Evolutionary conservation across 176 grass and related monocot genomes (phyloP).

Genomic region (Puya raimondii): DNA sequence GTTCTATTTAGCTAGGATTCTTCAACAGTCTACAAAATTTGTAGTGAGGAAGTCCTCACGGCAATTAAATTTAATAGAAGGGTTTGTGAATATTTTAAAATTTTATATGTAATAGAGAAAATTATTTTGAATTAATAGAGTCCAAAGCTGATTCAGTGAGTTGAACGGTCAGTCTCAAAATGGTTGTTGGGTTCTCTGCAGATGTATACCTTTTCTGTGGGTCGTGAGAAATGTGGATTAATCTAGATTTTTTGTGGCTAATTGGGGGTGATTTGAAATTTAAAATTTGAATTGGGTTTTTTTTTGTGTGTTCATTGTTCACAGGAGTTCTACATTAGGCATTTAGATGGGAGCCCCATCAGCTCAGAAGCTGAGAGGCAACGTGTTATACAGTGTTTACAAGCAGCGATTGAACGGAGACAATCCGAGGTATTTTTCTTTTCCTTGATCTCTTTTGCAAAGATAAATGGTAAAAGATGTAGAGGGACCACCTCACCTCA

Average conservation of each 20-base stretch:
- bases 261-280: conserved; percentile 5
- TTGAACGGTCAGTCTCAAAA: too few relatives aligned
- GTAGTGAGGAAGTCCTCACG: too few relatives aligned
- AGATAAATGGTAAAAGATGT: too few relatives aligned
- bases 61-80: too few relatives aligned
- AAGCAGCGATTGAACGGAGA: conserved; percentile 76
- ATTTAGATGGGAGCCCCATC: conserved; percentile 60
- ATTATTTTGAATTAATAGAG: too few relatives aligned
- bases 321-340: conserved; percentile 72
- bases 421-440: conserved; percentile 49
- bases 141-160: too few relatives aligned
- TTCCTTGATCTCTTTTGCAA: neutral
- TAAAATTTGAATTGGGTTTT: neutral
- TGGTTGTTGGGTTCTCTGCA: neutral
- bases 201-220: conserved; percentile 1
- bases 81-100: too few relatives aligned
- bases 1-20: too few relatives aligned
- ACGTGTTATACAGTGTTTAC: conserved; percentile 67
- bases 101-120: too few relatives aligned
- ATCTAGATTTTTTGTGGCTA: neutral
- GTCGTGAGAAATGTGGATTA: too few relatives aligned
- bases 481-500: too few relatives aligned
- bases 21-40: too few relatives aligned
- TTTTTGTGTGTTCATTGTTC: conserved; percentile 3
- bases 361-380: conserved; percentile 69